These are phyloP conservation scores for Corymbia maculata DNA, from an alignment of 345 rosid species.

Conservation along the genomic window DNA sequence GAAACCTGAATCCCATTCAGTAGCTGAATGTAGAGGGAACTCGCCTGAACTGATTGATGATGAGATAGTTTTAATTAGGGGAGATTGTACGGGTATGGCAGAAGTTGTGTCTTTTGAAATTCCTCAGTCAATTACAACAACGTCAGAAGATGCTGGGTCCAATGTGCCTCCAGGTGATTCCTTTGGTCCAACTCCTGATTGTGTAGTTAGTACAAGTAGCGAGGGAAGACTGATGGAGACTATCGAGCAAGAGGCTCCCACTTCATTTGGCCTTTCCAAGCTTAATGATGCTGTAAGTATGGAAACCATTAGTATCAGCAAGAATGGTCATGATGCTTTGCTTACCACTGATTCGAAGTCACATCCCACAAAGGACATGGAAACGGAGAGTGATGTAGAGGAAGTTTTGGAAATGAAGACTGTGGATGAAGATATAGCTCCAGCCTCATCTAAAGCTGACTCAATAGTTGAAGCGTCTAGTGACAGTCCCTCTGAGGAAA, in stretches of 20 bases:
- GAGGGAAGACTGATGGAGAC: slow-evolving; percentile 1
- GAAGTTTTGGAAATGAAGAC: not conserved
- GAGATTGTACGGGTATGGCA: not conserved
- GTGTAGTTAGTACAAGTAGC: slow-evolving; percentile 2
- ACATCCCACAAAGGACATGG: not conserved
- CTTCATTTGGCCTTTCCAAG: not conserved
- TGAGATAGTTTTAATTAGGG: not conserved
- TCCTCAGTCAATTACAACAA: not conserved
- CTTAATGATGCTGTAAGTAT: slow-evolving; percentile 1
- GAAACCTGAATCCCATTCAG: not conserved
- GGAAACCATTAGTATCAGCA: not conserved
- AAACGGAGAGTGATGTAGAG: not conserved
- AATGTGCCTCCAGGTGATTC: not conserved
- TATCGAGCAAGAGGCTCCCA: not conserved
- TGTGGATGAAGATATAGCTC: slow-evolving; percentile 3
- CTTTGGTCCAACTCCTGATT: not conserved
- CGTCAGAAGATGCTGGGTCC: not conserved
- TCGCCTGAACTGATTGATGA: not conserved
- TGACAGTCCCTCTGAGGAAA: slow-evolving; percentile 8
- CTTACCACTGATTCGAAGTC: not conserved
- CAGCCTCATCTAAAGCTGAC: slow-evolving; percentile 8
- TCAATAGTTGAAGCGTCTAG: not conserved
- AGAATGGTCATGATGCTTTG: not conserved
- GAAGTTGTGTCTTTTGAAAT: not conserved
- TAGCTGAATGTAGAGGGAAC: not conserved